Evolutionary conservation across 2,329 filamentous ascomycete species (phyloP).

Genomic region (Pseudocercospora fijiensis): DNA sequence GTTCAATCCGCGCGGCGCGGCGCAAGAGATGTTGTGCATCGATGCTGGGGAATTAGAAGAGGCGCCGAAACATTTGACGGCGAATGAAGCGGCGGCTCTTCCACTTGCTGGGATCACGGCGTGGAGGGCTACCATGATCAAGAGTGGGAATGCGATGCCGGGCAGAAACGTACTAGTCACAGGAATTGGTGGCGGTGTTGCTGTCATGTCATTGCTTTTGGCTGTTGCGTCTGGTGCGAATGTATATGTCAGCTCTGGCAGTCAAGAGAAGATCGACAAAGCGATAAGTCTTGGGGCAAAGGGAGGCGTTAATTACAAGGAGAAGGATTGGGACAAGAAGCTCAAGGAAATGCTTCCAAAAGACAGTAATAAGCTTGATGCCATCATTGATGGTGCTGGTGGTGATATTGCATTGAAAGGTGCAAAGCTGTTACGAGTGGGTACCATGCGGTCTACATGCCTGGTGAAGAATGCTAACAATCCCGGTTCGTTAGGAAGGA

Average conservation of each 20-base stretch:
- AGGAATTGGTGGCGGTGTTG: slow-evolving; percentile 90
- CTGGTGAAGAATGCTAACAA: background rate
- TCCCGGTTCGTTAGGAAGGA: slow-evolving; percentile 53
- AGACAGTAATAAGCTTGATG: slow-evolving; percentile 70
- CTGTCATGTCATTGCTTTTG: slow-evolving; percentile 77
- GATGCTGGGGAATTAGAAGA: slow-evolving; percentile 71
- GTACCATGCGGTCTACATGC: background rate
- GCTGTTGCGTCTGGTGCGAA: slow-evolving; percentile 70
- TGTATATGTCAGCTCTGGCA: slow-evolving; percentile 79
- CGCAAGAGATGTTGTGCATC: slow-evolving; percentile 71
- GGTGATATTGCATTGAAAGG: slow-evolving; percentile 75
- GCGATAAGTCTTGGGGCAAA: slow-evolving; percentile 71
- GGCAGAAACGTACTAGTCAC: slow-evolving; percentile 81
- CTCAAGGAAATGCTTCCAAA: slow-evolving; percentile 61
- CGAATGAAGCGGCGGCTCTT: slow-evolving; percentile 76
- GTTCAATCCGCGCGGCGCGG: slow-evolving; percentile 64
- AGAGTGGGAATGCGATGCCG: slow-evolving; percentile 62
- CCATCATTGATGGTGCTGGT: slow-evolving; percentile 86
- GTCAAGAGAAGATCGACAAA: slow-evolving; percentile 70
- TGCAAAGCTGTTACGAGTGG: slow-evolving; percentile 65
- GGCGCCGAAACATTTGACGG: slow-evolving; percentile 68
- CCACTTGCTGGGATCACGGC: slow-evolving; percentile 83
- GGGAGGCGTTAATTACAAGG: slow-evolving; percentile 81
- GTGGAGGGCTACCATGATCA: slow-evolving; percentile 81
- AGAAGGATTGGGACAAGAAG: slow-evolving; percentile 77